Evolutionary conservation across 139 green algal species (phyloP).

Genomic region (Volvox reticuliferus): DNA sequence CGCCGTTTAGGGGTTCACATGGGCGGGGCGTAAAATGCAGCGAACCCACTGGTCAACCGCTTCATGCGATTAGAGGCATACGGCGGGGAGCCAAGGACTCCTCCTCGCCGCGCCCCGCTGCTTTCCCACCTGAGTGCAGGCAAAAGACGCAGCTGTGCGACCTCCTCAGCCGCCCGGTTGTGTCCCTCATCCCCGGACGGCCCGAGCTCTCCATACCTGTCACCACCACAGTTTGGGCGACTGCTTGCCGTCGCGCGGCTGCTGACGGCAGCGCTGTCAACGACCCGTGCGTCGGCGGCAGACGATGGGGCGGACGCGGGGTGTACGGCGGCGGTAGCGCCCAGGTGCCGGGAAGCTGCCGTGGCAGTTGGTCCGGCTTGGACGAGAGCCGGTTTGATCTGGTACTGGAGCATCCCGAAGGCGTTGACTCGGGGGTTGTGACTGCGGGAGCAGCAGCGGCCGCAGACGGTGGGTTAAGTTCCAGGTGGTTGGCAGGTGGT

Average conservation of each 20-base stretch:
- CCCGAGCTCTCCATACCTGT: conserved; percentile 30
- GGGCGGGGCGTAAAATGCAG: neutral
- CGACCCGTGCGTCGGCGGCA: neutral
- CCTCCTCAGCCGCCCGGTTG: neutral
- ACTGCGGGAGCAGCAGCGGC: neutral
- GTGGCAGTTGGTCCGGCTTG: conserved; percentile 17
- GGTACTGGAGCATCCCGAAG: neutral
- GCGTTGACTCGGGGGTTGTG: neutral
- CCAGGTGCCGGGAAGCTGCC: neutral
- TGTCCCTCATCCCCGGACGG: neutral
- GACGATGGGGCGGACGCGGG: neutral
- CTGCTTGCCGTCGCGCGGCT: neutral
- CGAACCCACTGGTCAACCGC: neutral
- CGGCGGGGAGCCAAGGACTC: neutral
- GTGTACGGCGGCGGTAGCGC: neutral
- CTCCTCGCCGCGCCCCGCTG: too few species aligned
- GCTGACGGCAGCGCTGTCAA: too few species aligned
- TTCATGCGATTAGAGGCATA: too few species aligned
- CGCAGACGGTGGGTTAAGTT: neutral
- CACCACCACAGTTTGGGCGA: conserved; percentile 41
- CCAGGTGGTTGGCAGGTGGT: too few species aligned
- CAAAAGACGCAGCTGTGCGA: conserved; percentile 31
- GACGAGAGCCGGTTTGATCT: conserved; percentile 12
- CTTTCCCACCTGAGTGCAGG: neutral
- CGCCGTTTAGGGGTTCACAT: neutral